These are phyloP conservation scores for Kodamaea plutei DNA, from an alignment of 1,139 yeast species.

Conservation along the genomic window DNA sequence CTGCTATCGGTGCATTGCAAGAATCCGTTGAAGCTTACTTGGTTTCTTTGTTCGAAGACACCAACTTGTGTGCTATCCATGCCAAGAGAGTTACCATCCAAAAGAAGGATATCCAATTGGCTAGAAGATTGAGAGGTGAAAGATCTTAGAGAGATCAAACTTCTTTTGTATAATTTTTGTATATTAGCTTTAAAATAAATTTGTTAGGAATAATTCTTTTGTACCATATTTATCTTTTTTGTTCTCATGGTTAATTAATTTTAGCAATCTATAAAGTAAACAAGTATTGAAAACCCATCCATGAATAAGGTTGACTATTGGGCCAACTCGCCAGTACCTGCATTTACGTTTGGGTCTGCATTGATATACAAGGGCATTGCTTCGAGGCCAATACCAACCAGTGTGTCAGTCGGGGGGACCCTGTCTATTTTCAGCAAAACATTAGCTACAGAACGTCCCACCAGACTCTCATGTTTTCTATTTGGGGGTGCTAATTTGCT, in stretches of 20 bases:
- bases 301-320: conserved; percentile 4
- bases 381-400: conserved; percentile 7
- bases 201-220: too few relatives aligned
- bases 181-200: too few relatives aligned
- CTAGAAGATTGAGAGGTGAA: conserved; percentile 99
- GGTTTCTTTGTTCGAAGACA: conserved; percentile 86
- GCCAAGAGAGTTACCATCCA: conserved; percentile 98
- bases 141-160: conserved; percentile 87
- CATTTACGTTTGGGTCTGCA: conserved; percentile 17
- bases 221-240: too few relatives aligned
- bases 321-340: conserved; percentile 17
- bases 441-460: conserved; percentile 31
- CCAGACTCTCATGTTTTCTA: conserved; percentile 33
- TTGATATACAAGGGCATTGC: conserved; percentile 17
- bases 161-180: conserved; percentile 34
- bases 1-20: conserved; percentile 98
- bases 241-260: too few relatives aligned
- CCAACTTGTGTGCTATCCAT: conserved; percentile 98
- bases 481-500: conserved; percentile 64
- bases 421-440: conserved; percentile 26
- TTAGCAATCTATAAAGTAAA: too few relatives aligned
- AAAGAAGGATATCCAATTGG: conserved; percentile 98
- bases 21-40: conserved; percentile 99
- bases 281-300: too few relatives aligned
- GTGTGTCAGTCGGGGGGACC: conserved; percentile 31